Base-by-base conservation (phyloP, 495 filamentous ascomycete genomes). In the Thozetella sp. region DNA sequence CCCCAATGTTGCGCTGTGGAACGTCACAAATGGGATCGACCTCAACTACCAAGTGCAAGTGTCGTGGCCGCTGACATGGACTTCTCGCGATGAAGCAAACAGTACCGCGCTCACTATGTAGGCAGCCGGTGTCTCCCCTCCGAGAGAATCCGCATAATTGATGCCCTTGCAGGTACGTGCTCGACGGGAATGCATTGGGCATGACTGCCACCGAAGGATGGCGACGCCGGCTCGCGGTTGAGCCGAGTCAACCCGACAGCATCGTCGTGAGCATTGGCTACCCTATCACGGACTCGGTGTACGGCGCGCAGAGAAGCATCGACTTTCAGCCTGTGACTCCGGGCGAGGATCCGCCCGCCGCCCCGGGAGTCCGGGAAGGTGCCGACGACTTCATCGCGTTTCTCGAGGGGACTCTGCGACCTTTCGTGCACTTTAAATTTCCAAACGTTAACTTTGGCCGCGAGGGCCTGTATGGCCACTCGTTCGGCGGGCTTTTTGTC, bases 141-240 rank as follows among this genome's bases (percentile, higher is more conserved):
- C 12, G n/a, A 3, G 25, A 43, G 15, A 23, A 13, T 17, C 15
- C 3, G 20, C 15, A 22, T 13, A 55, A 37, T 25, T 37, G 9
- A 25, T 24, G 0, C 22, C 26, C 22, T 25, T 6, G 22, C 22
- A 46, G 54, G 30, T 67, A 67, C 53, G 60, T 65, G n/a, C 51
- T 64, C 6, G 67, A 70, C 40, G 67, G 67, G n/a, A 70, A 65
- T 51, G 67, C 67, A 9, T n/a, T 59, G 17, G 67, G 60, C 56
- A 56, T 58, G 27, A 65, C 67, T 0, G 67, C 67, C 1, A 53
- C 62, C 0, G 67, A 70, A 25, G 58, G 26, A 11, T 58, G 67
- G 58, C 64, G 67, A 50, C 64, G 64, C 0, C 64, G 62, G 15
- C 53, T 56, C 17, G 46, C 57, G 13, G 62, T 66, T 6, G 55